Conservation (phyloP, 495 filamentous ascomycete species). For the Aspergillus funiculosus region DNA sequence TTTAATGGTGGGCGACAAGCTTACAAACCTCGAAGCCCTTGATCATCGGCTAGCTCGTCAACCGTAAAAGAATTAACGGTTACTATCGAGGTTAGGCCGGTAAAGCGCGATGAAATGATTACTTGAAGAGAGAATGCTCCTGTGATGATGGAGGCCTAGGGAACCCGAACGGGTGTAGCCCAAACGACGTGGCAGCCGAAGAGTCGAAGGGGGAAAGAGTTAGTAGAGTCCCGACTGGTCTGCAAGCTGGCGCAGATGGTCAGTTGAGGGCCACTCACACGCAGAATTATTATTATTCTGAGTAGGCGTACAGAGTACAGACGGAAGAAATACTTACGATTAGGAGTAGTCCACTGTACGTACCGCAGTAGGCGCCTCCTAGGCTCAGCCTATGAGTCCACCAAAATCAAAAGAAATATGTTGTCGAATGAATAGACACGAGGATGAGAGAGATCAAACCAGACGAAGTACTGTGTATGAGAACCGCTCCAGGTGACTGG, state of each 20-base stretch:
- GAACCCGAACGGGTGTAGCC: constrained; percentile 21
- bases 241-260: constrained; percentile 16
- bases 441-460: not conserved
- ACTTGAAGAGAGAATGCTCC: not conserved
- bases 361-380: constrained; percentile 15
- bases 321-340: not conserved
- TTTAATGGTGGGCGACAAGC: constrained; percentile 10
- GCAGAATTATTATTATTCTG: not conserved
- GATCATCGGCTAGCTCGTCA: constrained; percentile 12
- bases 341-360: not conserved
- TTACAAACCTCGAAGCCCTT: constrained; percentile 1
- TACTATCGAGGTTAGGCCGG: constrained; percentile 2
- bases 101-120: not conserved
- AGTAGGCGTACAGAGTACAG: constrained; percentile 4
- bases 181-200: constrained; percentile 25
- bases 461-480: not conserved
- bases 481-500: constrained; percentile 17
- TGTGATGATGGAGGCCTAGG: constrained; percentile 6
- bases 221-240: constrained; percentile 17
- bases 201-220: constrained; percentile 20
- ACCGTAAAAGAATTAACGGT: constrained; percentile 9
- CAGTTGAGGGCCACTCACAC: constrained; percentile 8
- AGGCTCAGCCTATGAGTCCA: constrained; percentile 1
- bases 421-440: constrained; percentile 8
- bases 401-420: constrained; percentile 4